Evolutionary conservation across 2,329 filamentous ascomycete species (phyloP), one percentile per base, ranked within the genome.

Genomic region (Bisporella sp.): DNA sequence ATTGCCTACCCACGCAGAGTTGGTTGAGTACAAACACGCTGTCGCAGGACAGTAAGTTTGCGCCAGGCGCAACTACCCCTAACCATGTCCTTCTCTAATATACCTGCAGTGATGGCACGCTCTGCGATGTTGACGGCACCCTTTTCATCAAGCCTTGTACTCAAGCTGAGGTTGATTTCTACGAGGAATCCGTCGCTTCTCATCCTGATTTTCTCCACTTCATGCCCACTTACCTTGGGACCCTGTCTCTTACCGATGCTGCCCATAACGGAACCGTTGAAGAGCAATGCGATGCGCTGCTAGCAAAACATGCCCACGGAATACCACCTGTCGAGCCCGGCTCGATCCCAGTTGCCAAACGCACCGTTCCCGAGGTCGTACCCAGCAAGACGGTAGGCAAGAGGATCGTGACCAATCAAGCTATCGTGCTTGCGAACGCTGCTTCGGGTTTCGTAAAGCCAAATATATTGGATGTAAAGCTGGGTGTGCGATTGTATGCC

Each of bases 61-160:
- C 46, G 44, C 51, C 21, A 21, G 21, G 21, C 21, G 39, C 47
- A 42, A 47, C 21, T 8, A 41, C 21, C 33, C 47, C 42, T 21
- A 39, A 30, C 48, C 29, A 45, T 43, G 40, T 13, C 35, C 30
- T 32, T 12, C 3, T 21, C 57, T 63, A 46, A 61, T 56, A 52
- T 40, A 43, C 50, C 28, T 42, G 43, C 64, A 96, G 91, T 71
- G 91, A 95, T 59, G 93, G 93, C 57, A 92, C 95, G 44, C 80
- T 95, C 61, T 90, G 85, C 65, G 89, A 95, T 64, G 75, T 79
- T 49, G 82, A 88, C 48, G 93, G 93, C 65, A 81, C 86, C 56
- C 75, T 97, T 33, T 87, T 99, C 66, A 89, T 96, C 65, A 99
- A 99, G 70, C 93, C 93, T 13, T 97, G 92, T 68, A 95, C 88